Evolutionary conservation across 257 asterid genomes (phyloP).

Genomic region (Solanum phureja): DNA sequence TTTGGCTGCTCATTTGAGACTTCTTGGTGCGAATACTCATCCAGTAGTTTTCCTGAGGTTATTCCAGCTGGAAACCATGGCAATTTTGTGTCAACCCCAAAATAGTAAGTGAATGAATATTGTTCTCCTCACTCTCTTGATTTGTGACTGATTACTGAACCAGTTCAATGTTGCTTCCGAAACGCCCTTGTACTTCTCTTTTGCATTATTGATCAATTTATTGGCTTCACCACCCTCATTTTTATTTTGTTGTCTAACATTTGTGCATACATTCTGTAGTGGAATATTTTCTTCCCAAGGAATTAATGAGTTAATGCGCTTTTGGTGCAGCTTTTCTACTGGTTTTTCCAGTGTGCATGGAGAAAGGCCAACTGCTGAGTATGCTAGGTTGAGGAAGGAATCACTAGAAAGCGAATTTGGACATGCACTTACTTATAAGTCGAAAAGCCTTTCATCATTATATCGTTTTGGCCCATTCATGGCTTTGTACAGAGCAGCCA

Average conservation of each 20-base stretch:
- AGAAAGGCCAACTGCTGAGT: constrained; percentile 88
- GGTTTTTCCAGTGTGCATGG: constrained; percentile 89
- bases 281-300: neutral
- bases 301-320: neutral
- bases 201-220: neutral
- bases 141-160: neutral
- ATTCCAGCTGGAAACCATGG: neutral
- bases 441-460: constrained; percentile 44
- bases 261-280: neutral
- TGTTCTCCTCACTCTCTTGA: neutral
- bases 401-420: constrained; percentile 78
- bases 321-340: constrained; percentile 61
- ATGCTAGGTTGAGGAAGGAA: constrained; percentile 89
- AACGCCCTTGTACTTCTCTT: neutral
- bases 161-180: neutral
- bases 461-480: constrained; percentile 81
- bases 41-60: neutral
- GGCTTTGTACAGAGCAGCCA: constrained; percentile 86
- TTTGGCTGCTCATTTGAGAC: neutral
- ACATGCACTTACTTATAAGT: constrained; percentile 33
- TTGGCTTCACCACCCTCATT: neutral
- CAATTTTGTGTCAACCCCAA: neutral
- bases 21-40: neutral
- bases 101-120: neutral
- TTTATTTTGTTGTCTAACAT: neutral